Percentiles rank a stretch among this genome's conserved stretches.
These are phyloP conservation scores for Annulohypoxylon moriforme DNA, from an alignment of 495 filamentous ascomycete species.

Conservation along the genomic window DNA sequence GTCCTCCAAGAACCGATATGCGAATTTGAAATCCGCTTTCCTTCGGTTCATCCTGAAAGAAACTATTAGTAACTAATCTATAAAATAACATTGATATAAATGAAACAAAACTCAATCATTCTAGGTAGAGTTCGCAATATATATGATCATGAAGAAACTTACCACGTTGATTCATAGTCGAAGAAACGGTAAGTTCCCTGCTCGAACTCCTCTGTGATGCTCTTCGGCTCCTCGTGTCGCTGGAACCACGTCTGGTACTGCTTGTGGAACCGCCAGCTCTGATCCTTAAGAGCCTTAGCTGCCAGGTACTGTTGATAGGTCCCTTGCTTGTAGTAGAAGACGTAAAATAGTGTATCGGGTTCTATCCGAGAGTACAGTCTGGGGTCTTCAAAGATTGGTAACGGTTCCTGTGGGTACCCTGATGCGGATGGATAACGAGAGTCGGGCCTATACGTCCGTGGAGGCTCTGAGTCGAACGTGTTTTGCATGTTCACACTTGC, in stretches of 20 bases:
- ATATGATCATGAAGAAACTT: slow-evolving; percentile 51
- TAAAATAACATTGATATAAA: not conserved
- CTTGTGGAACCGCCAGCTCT: slow-evolving; percentile 99
- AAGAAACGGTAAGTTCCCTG: slow-evolving; percentile 99
- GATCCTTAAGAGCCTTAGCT: slow-evolving; percentile 92
- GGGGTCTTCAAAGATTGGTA: slow-evolving; percentile 90
- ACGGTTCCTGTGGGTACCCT: slow-evolving; percentile 91
- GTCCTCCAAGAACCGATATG: slow-evolving; percentile 96
- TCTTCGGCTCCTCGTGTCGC: slow-evolving; percentile 96
- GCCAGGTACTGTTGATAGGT: slow-evolving; percentile 97
- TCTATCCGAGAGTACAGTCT: slow-evolving; percentile 88
- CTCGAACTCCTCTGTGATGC: slow-evolving; percentile 97
- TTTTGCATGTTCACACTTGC: slow-evolving; percentile 71
- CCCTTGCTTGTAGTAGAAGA: slow-evolving; percentile 98
- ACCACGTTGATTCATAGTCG: slow-evolving; percentile 99
- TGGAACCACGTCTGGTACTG: slow-evolving; percentile 99
- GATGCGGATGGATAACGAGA: slow-evolving; percentile 72
- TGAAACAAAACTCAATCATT: slow-evolving; percentile 1
- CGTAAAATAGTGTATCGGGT: slow-evolving; percentile 96
- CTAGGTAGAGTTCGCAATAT: not conserved
- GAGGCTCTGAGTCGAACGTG: slow-evolving; percentile 80
- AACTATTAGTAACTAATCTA: slow-evolving; percentile 29
- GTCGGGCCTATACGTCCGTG: slow-evolving; percentile 84
- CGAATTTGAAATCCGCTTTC: slow-evolving; percentile 98
- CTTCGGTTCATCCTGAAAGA: slow-evolving; percentile 92